Evolutionary conservation across 257 asterid genomes (phyloP).

Genomic region (Linaria vulgaris): DNA sequence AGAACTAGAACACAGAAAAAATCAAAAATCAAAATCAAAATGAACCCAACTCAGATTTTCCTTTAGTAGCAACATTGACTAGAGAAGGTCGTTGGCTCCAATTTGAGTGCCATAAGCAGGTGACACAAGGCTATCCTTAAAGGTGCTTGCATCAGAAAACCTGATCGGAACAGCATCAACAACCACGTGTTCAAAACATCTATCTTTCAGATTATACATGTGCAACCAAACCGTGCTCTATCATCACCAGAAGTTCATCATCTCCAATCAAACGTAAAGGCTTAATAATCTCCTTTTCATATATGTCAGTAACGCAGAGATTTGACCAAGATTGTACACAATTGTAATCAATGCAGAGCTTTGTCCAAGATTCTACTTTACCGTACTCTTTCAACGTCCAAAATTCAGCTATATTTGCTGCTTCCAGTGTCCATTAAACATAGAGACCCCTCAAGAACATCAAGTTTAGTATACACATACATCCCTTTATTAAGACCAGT

Average conservation of each 20-base stretch:
- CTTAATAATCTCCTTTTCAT: neutral
- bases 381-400: slow-evolving; percentile 14
- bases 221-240: neutral
- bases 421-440: neutral
- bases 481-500: neutral
- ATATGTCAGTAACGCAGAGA: too few relatives aligned
- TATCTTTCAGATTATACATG: neutral
- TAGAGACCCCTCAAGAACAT: neutral
- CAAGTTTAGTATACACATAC: neutral
- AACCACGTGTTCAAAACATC: too few relatives aligned
- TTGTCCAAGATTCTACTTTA: neutral
- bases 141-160: slow-evolving; percentile 4
- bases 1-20: too few relatives aligned
- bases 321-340: too few relatives aligned
- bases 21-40: too few relatives aligned
- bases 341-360: neutral
- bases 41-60: too few relatives aligned
- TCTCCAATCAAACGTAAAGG: slow-evolving; percentile 13
- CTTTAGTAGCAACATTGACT: too few relatives aligned
- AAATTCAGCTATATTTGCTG: neutral
- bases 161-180: neutral
- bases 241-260: neutral
- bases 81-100: too few relatives aligned
- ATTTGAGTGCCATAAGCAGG: too few relatives aligned
- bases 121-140: neutral